These are phyloP conservation scores for Aureobasidium sp. DNA, from an alignment of 2,329 filamentous ascomycete genomes.

Conservation along the genomic window DNA sequence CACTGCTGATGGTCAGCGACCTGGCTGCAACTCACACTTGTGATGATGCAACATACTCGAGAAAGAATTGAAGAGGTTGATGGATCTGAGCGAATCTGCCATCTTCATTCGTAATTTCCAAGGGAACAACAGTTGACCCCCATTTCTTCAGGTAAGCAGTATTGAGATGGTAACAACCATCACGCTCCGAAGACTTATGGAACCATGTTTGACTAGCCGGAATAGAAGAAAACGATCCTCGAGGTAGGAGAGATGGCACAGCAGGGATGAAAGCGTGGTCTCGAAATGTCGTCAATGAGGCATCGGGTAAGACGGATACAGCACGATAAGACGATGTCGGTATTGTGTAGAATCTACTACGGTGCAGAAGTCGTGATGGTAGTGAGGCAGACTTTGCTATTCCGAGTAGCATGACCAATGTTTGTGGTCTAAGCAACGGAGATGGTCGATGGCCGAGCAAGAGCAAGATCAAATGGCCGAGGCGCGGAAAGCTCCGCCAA, in stretches of 20 bases:
- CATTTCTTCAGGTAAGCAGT: conserved; percentile 38
- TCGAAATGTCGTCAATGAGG: conserved; percentile 40
- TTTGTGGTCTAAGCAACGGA: neutral
- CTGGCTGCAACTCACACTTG: rapidly evolving
- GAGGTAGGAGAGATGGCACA: conserved; percentile 45
- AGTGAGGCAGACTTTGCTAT: neutral
- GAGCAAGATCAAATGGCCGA: neutral
- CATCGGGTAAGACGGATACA: conserved; percentile 22
- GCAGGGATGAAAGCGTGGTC: conserved; percentile 45
- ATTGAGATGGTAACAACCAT: conserved; percentile 27
- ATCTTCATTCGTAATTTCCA: conserved; percentile 45
- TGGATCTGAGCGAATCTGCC: conserved; percentile 49
- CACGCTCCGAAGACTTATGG: conserved; percentile 21
- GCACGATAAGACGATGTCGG: conserved; percentile 10
- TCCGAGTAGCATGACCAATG: neutral
- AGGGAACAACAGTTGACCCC: conserved; percentile 44
- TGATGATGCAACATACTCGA: conserved; percentile 38
- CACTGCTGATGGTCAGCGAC: neutral
- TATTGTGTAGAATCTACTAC: conserved; percentile 15
- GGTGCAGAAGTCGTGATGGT: neutral
- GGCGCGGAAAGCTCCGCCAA: conserved; percentile 6
- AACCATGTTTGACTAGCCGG: conserved; percentile 58
- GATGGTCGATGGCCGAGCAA: neutral
- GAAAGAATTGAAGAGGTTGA: conserved; percentile 57
- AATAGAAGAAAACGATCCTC: conserved; percentile 35